Evolutionary conservation across 2,329 filamentous ascomycete species (phyloP).

Genomic region (Beauveria sp.): DNA sequence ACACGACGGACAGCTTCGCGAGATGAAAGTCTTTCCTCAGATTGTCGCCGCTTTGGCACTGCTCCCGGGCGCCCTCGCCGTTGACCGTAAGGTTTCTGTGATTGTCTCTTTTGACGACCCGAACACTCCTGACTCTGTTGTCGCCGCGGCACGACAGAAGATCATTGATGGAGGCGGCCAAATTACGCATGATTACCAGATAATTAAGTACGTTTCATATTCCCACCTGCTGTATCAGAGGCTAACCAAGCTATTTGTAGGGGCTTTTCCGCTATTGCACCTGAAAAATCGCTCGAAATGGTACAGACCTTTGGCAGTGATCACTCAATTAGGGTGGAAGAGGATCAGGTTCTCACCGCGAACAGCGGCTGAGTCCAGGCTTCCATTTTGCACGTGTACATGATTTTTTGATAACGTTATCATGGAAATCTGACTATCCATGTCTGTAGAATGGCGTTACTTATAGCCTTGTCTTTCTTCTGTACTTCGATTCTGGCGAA

Average conservation of each 20-base stretch:
- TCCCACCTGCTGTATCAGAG: neutral
- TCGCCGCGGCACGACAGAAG: constrained; percentile 63
- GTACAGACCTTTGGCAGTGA: constrained; percentile 54
- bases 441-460: neutral
- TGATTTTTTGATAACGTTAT: neutral
- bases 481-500: neutral
- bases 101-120: constrained; percentile 70
- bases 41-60: constrained; percentile 49
- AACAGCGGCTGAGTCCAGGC: constrained; percentile 9
- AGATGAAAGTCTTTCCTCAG: constrained; percentile 56
- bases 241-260: constrained; percentile 32
- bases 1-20: constrained; percentile 17
- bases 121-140: constrained; percentile 54
- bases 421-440: constrained; percentile 1
- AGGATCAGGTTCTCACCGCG: constrained; percentile 61
- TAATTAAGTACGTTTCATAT: constrained; percentile 53
- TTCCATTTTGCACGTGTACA: neutral
- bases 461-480: neutral
- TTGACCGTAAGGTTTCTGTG: constrained; percentile 63
- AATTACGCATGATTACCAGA: constrained; percentile 70
- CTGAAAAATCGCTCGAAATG: constrained; percentile 58
- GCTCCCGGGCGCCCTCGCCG: constrained; percentile 50
- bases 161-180: constrained; percentile 63
- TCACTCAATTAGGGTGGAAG: constrained; percentile 53
- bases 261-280: constrained; percentile 69